Evolutionary conservation across 371 early-diverging fungal species (phyloP).

Genomic region (Syncephalastrum monosporum): DNA sequence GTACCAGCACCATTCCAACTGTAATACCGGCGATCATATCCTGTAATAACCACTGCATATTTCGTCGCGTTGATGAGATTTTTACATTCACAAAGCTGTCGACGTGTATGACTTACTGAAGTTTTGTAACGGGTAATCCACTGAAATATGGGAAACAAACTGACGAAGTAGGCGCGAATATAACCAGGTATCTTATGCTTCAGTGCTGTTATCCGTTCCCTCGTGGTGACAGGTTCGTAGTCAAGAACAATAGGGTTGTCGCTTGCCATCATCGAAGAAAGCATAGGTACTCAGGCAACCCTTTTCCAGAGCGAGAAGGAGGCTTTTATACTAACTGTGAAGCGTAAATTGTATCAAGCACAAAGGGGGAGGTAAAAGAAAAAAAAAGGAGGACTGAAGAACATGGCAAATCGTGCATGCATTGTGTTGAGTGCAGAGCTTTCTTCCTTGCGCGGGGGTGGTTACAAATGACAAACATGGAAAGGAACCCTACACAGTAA

Average conservation of each 20-base stretch:
- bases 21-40: constrained; percentile 87
- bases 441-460: too few relatives aligned
- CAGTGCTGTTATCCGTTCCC: not conserved
- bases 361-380: too few relatives aligned
- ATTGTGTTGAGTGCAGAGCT: not conserved
- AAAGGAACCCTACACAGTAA: too few relatives aligned
- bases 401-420: not conserved
- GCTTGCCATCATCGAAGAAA: not conserved
- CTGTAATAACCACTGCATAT: constrained; percentile 67
- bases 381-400: not conserved
- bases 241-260: constrained; percentile 10
- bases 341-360: not conserved
- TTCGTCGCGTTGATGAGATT: not conserved
- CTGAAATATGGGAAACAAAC: constrained; percentile 18
- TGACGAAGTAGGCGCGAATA: constrained; percentile 7
- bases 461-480: too few relatives aligned
- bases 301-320: not conserved
- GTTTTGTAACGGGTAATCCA: constrained; percentile 33
- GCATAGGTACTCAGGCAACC: not conserved
- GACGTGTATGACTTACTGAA: constrained; percentile 15
- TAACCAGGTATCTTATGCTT: not conserved
- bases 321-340: not conserved
- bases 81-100: too few relatives aligned
- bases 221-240: constrained; percentile 4
- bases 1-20: constrained; percentile 81